Evolutionary conservation across 2,329 filamentous ascomycete species (phyloP), one percentile per base, ranked within the genome.

Genomic region (Exophiala viscosa): DNA sequence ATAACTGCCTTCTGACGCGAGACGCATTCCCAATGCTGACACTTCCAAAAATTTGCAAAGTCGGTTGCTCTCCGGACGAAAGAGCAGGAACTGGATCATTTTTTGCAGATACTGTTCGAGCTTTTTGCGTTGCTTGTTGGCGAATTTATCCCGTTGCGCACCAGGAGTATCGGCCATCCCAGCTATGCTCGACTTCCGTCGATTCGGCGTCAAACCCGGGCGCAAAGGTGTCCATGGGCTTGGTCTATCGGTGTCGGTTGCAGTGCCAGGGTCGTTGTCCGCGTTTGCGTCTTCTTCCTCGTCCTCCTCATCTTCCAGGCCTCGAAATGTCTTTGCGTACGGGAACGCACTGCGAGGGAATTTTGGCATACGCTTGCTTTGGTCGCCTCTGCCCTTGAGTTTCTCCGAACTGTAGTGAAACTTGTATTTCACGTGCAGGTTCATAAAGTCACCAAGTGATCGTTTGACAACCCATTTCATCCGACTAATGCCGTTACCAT

Each of bases 391-490:
- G 47, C 87, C 76, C 61, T 88, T 83, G 33, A 90, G 83, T 61
- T 88, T 90, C 60, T 95, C 88, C 55, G 90, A 91, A 55, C 87
- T 85, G 53, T 88, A 82, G 54, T 91, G 86, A 48, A 95, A 77
- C 67, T 93, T 95, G 78, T 97, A 99, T 63, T 95, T 91, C 65
- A 90, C 77, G 70, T 99, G 93, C 33, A 99, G 76, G 63, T 96
- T 95, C 62, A 89, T 83, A 62, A 99, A 96, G 67, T 99, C 93
- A 62, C 84, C 80, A 35, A 97, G 81, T 8, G 89, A 91, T 48
- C 93, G 82, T 64, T 90, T 85, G 53, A 99, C 88, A 14, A 88
- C 86, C 93, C 93, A 99, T 66, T 88, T 89, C 95, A 99, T 97
- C 52, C 93, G 82, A 49, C 92, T 96, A 50, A 93, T 83, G 0